These are phyloP conservation scores for Pouteria glomerata DNA, from an alignment of 148 eudicot species.

Conservation along the genomic window DNA sequence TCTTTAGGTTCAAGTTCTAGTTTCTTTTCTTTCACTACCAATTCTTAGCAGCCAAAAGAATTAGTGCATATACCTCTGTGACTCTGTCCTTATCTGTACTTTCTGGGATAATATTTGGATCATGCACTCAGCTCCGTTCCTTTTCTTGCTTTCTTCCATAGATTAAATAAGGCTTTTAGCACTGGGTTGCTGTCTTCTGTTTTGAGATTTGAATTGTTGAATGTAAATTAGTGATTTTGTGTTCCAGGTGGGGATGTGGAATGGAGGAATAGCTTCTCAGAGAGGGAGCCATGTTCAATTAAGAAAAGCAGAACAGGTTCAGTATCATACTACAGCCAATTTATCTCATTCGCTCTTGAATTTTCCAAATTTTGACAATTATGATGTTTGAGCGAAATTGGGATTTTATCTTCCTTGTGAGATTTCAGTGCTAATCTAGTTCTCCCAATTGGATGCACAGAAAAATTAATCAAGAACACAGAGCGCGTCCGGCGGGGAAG, in stretches of 20 bases:
- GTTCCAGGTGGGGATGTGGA: constrained; percentile 63
- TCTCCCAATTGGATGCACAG: constrained; percentile 31
- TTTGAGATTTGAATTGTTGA: background rate
- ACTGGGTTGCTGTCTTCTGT: background rate
- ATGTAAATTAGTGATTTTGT: background rate
- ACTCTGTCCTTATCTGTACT: background rate
- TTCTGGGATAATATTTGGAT: background rate
- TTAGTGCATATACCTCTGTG: background rate
- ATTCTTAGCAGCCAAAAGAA: background rate
- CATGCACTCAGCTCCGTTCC: too few relatives aligned
- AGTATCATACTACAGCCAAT: background rate
- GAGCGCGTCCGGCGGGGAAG: constrained; percentile 48
- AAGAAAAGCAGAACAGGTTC: constrained; percentile 83
- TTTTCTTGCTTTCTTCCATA: too few relatives aligned
- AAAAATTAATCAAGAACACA: constrained; percentile 47
- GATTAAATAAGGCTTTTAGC: too few relatives aligned
- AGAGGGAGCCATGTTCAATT: constrained; percentile 61
- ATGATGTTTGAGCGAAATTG: background rate
- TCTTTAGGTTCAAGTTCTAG: background rate
- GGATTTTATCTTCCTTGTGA: background rate
- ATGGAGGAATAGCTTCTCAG: constrained; percentile 76
- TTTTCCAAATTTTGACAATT: background rate
- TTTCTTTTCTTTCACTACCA: background rate
- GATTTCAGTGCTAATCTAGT: background rate
- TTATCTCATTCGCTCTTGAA: background rate